Conservation (phyloP, 441 rosid species). For the Euphorbia neoarborescens region DNA sequence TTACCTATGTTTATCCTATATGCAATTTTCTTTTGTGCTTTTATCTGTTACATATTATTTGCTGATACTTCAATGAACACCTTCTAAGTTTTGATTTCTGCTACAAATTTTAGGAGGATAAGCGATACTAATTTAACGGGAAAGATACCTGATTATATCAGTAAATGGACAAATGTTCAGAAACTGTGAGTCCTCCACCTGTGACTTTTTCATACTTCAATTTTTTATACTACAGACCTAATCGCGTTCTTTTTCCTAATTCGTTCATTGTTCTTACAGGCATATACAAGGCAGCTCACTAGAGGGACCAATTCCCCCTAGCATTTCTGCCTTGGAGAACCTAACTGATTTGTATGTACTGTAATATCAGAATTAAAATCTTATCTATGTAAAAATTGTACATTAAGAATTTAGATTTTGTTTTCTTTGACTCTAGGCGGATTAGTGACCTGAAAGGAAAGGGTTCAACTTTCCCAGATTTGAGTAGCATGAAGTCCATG, state of each 20-base stretch:
- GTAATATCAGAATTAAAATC: slow-evolving; percentile 9
- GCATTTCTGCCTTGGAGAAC: slow-evolving; percentile 51
- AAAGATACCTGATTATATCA: slow-evolving; percentile 54
- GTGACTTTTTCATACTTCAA: background rate
- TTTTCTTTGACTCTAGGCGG: slow-evolving; percentile 43
- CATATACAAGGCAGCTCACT: slow-evolving; percentile 69
- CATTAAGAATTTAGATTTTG: slow-evolving; percentile 5
- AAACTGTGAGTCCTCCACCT: slow-evolving; percentile 50
- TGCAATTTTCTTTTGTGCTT: background rate
- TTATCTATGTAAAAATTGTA: background rate
- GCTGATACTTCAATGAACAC: background rate
- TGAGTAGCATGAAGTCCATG: slow-evolving; percentile 43
- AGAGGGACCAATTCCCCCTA: slow-evolving; percentile 72
- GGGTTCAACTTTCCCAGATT: slow-evolving; percentile 46
- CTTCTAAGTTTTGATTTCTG: slow-evolving; percentile 12
- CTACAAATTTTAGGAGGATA: slow-evolving; percentile 47
- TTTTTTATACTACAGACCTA: background rate
- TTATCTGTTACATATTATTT: background rate
- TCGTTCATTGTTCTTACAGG: slow-evolving; percentile 34
- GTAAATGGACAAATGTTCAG: slow-evolving; percentile 50
- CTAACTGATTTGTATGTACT: slow-evolving; percentile 63
- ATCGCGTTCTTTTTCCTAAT: background rate
- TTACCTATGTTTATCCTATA: background rate
- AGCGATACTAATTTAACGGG: slow-evolving; percentile 67
- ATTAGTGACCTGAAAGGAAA: slow-evolving; percentile 65